Evolutionary conservation across 192 early-diverging fungal species (phyloP).

Genomic region (Coemansia interrupta): DNA sequence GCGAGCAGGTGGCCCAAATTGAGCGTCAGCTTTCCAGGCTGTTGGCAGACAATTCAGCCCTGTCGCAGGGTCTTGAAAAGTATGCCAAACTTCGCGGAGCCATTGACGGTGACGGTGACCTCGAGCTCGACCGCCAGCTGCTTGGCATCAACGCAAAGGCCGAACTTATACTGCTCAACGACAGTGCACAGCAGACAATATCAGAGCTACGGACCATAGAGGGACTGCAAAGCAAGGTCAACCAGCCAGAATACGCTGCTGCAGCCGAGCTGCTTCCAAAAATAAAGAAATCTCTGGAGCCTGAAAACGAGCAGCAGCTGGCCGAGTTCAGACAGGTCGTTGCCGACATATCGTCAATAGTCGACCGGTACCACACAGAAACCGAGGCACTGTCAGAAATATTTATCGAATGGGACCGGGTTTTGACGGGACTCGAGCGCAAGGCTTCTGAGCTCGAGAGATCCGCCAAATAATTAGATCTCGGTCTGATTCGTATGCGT

Average conservation of each 20-base stretch:
- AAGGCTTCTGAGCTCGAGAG: constrained; percentile 25
- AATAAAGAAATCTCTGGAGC: constrained; percentile 16
- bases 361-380: constrained; percentile 45
- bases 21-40: constrained; percentile 26
- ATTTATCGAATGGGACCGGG: constrained; percentile 43
- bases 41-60: constrained; percentile 21
- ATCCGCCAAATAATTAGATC: background rate
- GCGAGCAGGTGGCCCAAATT: constrained; percentile 26
- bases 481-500: background rate
- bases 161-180: constrained; percentile 39
- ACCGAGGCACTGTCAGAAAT: constrained; percentile 42
- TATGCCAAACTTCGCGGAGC: constrained; percentile 39
- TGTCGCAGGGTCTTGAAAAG: constrained; percentile 28
- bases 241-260: constrained; percentile 42
- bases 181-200: constrained; percentile 23
- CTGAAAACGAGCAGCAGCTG: constrained; percentile 26
- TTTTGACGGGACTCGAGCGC: constrained; percentile 33
- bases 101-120: constrained; percentile 46
- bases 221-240: constrained; percentile 32
- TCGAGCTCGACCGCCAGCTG: constrained; percentile 33
- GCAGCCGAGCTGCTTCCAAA: constrained; percentile 26
- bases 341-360: constrained; percentile 31
- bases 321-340: constrained; percentile 19
- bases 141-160: constrained; percentile 40
- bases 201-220: constrained; percentile 34